These are phyloP conservation scores for Circinella umbellata DNA, from an alignment of 371 early-diverging fungal genomes.

Conservation along the genomic window DNA sequence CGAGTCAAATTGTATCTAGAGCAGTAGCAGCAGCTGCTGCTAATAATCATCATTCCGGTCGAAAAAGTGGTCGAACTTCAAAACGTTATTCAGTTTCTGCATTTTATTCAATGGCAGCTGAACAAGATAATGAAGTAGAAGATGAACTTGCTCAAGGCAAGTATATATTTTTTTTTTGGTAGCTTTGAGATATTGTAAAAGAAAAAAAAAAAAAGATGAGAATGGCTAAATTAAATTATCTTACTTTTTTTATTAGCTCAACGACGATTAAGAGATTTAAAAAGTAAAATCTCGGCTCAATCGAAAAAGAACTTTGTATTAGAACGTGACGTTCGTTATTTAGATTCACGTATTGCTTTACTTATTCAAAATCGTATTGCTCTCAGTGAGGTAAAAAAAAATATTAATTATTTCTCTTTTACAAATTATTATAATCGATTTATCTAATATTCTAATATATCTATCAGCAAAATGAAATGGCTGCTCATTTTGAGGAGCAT, in stretches of 20 bases:
- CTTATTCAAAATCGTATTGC: slow-evolving; percentile 95
- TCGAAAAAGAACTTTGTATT: slow-evolving; percentile 95
- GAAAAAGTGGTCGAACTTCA: slow-evolving; percentile 43
- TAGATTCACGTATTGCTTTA: slow-evolving; percentile 93
- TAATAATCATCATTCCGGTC: slow-evolving; percentile 38
- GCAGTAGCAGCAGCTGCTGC: slow-evolving; percentile 57
- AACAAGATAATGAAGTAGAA: slow-evolving; percentile 93
- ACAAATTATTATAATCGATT: too few species aligned
- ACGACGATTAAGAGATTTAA: slow-evolving; percentile 83
- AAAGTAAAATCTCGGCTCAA: slow-evolving; percentile 88
- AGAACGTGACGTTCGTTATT: slow-evolving; percentile 92
- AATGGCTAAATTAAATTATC: too few species aligned
- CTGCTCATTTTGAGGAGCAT: slow-evolving; percentile 75
- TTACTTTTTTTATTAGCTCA: slow-evolving; percentile 68
- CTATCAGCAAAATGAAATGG: slow-evolving; percentile 78
- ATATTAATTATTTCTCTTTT: too few species aligned
- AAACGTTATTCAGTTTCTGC: slow-evolving; percentile 88
- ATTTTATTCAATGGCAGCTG: slow-evolving; percentile 95
- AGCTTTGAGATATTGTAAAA: neutral
- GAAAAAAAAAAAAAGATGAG: too few species aligned
- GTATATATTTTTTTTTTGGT: neutral
- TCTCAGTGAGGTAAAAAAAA: slow-evolving; percentile 69
- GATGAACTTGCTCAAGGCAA: slow-evolving; percentile 85
- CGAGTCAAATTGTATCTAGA: slow-evolving; percentile 39
- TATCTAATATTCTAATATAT: neutral